Conservation (phyloP, 164 flowering plant species). For the Stephania japonica region DNA sequence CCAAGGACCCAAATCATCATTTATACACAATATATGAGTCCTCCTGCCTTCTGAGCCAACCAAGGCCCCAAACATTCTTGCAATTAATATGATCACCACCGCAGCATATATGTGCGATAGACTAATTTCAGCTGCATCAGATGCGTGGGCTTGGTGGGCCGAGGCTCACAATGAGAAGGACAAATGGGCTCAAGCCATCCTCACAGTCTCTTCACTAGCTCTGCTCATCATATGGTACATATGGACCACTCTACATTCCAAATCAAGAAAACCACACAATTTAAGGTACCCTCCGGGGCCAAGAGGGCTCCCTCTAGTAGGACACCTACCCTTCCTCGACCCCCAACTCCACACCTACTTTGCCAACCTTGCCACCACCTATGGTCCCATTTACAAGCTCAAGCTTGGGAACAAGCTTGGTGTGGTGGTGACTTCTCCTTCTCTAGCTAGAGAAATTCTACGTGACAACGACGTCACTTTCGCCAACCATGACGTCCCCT, state of each 20-base stretch:
- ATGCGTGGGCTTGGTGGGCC: background rate
- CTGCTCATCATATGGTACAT: background rate
- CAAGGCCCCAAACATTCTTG: too few species aligned
- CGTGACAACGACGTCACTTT: slow-evolving; percentile 21
- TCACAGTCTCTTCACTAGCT: background rate
- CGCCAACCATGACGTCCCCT: slow-evolving; percentile 26
- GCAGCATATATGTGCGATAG: too few species aligned
- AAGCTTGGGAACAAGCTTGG: slow-evolving; percentile 22
- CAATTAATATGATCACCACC: too few species aligned
- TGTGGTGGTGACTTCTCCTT: slow-evolving; percentile 23
- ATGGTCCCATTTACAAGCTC: slow-evolving; percentile 29
- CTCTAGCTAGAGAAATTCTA: slow-evolving; percentile 18
- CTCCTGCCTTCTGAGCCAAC: too few species aligned
- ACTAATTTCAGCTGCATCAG: background rate
- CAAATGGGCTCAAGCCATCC: background rate
- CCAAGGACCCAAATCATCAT: too few species aligned
- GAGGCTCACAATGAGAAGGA: background rate
- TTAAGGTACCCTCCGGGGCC: background rate
- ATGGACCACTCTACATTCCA: background rate
- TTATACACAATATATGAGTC: too few species aligned
- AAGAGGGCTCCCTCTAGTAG: slow-evolving; percentile 5
- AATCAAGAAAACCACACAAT: background rate
- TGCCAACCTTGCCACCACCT: slow-evolving; percentile 10
- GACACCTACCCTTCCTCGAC: slow-evolving; percentile 24
- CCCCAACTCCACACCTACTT: slow-evolving; percentile 20